Conservation (phyloP, 2,329 filamentous ascomycete genomes). For the Cladophialophora exuberans region DNA sequence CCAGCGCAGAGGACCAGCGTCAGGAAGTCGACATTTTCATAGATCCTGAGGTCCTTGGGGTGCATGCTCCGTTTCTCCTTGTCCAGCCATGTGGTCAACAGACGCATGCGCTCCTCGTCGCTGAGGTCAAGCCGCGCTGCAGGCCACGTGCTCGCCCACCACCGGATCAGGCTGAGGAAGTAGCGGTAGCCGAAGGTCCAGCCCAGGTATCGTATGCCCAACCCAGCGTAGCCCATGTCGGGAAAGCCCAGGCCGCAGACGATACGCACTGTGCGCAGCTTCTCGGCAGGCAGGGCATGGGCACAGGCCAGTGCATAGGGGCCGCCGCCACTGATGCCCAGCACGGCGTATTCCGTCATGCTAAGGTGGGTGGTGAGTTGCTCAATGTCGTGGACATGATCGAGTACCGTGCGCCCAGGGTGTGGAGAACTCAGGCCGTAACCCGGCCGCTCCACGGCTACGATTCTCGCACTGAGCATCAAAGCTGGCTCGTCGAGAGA, state of each 20-base stretch:
- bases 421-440: slow-evolving; percentile 46
- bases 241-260: slow-evolving; percentile 36
- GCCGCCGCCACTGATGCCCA: slow-evolving; percentile 51
- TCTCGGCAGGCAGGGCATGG: slow-evolving; percentile 38
- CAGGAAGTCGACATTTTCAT: slow-evolving; percentile 35
- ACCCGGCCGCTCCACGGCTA: slow-evolving; percentile 50
- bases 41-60: too few relatives aligned
- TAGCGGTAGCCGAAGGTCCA: slow-evolving; percentile 38
- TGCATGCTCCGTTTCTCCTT: too few relatives aligned
- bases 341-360: slow-evolving; percentile 46
- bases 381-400: slow-evolving; percentile 49
- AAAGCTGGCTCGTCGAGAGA: slow-evolving; percentile 40
- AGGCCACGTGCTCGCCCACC: slow-evolving; percentile 35
- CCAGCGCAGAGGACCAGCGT: slow-evolving; percentile 30
- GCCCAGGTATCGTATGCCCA: slow-evolving; percentile 33
- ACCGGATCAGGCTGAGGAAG: slow-evolving; percentile 30
- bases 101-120: slow-evolving; percentile 38
- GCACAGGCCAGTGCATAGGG: slow-evolving; percentile 54
- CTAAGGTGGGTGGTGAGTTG: slow-evolving; percentile 46
- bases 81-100: slow-evolving; percentile 18
- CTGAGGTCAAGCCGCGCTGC: slow-evolving; percentile 40
- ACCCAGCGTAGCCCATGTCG: slow-evolving; percentile 42
- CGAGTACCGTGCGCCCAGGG: slow-evolving; percentile 41
- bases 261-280: slow-evolving; percentile 12
- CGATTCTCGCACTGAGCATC: slow-evolving; percentile 43